These are phyloP conservation scores for Fusarium veterinarium DNA, from an alignment of 2,329 filamentous ascomycete genomes.

Conservation along the genomic window DNA sequence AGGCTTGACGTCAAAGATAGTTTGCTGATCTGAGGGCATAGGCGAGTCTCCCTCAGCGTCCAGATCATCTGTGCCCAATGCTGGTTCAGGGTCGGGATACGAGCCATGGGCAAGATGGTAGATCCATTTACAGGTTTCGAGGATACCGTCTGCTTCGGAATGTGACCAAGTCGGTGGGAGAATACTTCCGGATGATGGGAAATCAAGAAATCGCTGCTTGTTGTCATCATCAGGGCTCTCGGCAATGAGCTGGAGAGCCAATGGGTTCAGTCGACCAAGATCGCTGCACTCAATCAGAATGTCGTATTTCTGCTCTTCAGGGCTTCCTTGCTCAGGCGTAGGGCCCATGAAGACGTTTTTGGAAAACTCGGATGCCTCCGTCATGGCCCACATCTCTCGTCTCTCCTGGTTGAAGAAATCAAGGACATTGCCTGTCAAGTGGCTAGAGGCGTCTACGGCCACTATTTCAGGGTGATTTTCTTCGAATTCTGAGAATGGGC, in stretches of 20 bases:
- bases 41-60: constrained; percentile 48
- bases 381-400: constrained; percentile 94
- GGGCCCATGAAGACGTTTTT: constrained; percentile 92
- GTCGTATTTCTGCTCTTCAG: constrained; percentile 76
- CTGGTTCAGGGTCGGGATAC: constrained; percentile 51
- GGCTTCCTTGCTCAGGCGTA: constrained; percentile 76
- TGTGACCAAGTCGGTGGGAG: constrained; percentile 86
- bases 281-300: constrained; percentile 91
- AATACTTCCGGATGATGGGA: constrained; percentile 94
- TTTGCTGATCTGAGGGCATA: constrained; percentile 39
- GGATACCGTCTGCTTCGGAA: constrained; percentile 82
- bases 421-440: constrained; percentile 79
- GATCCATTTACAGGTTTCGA: constrained; percentile 92
- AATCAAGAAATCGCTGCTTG: constrained; percentile 65
- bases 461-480: constrained; percentile 76
- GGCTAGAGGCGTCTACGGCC: constrained; percentile 77
- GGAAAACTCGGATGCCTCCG: constrained; percentile 86
- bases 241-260: constrained; percentile 72
- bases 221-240: constrained; percentile 62
- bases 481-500: constrained; percentile 78
- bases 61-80: constrained; percentile 47
- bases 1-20: constrained; percentile 50
- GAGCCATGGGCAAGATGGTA: constrained; percentile 82
- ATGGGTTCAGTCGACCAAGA: constrained; percentile 78
- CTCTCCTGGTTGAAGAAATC: constrained; percentile 93